Evolutionary conservation across 257 asterid genomes (phyloP).

Genomic region (Solanum sitiens): DNA sequence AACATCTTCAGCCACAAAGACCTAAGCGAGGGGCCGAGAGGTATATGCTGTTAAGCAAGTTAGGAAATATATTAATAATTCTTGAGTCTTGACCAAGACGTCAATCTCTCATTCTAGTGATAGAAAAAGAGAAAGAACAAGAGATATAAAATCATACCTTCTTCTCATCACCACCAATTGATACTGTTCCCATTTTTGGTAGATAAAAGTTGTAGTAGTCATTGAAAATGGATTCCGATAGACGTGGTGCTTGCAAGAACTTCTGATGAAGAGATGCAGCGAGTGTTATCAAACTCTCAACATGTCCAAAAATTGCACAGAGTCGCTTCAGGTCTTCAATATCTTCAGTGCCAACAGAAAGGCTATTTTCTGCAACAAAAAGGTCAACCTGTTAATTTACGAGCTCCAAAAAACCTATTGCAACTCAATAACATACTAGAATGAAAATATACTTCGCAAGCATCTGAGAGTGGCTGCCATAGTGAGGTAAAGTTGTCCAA

Average conservation of each 20-base stretch:
- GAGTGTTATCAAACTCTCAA: conserved; percentile 58
- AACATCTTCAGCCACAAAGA: not conserved
- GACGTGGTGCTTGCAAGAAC: conserved; percentile 62
- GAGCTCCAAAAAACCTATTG: not conserved
- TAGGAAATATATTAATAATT: not conserved
- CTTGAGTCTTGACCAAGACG: not conserved
- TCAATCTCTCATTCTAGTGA: not conserved
- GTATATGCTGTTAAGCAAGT: not conserved
- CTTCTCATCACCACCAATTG: conserved; percentile 17
- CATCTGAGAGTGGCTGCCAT: conserved; percentile 53
- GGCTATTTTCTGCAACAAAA: conserved; percentile 33
- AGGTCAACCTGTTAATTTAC: not conserved
- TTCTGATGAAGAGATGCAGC: conserved; percentile 80
- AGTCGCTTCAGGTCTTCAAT: conserved; percentile 60
- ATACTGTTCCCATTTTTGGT: conserved; percentile 63
- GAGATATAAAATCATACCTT: conserved; percentile 34
- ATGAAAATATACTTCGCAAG: conserved; percentile 37
- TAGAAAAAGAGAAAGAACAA: not conserved
- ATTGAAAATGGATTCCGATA: conserved; percentile 50
- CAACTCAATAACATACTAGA: not conserved
- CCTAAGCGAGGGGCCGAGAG: not conserved
- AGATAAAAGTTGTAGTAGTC: conserved; percentile 56
- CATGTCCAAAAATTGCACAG: conserved; percentile 51
- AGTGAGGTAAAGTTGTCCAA: conserved; percentile 53
- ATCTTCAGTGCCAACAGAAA: conserved; percentile 31